Percentiles rank a stretch among this genome's conserved stretches.
Conservation (phyloP, 164 flowering plant species). For the Tetracentron sinense region DNA sequence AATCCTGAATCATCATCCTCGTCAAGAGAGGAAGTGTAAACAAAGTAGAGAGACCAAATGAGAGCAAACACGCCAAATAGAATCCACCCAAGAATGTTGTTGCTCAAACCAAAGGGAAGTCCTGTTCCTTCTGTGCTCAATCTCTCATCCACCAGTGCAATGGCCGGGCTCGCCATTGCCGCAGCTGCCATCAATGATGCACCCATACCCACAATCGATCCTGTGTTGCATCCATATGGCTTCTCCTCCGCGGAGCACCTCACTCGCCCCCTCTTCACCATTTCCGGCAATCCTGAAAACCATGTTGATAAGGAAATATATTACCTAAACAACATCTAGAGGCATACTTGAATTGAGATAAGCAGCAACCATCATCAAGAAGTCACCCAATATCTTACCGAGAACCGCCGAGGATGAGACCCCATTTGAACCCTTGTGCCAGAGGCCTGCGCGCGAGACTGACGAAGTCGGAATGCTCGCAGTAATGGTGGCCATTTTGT, state of each 20-base stretch:
- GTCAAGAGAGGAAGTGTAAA: slow-evolving; percentile 68
- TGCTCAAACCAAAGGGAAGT: slow-evolving; percentile 89
- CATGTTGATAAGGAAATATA: neutral
- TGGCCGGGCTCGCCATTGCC: slow-evolving; percentile 44
- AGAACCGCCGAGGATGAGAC: slow-evolving; percentile 10
- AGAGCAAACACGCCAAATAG: slow-evolving; percentile 84
- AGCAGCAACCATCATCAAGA: neutral
- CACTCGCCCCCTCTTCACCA: slow-evolving; percentile 41
- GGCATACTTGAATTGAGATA: no score
- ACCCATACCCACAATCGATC: slow-evolving; percentile 27
- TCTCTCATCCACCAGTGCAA: slow-evolving; percentile 89
- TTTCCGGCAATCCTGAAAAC: slow-evolving; percentile 42
- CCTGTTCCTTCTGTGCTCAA: slow-evolving; percentile 96
- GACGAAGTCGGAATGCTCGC: slow-evolving; percentile 18
- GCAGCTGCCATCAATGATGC: slow-evolving; percentile 44
- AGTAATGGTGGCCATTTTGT: slow-evolving; percentile 34
- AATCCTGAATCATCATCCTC: slow-evolving; percentile 98
- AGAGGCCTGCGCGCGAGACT: slow-evolving; percentile 7
- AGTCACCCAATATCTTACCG: slow-evolving; percentile 13
- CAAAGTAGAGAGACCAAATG: slow-evolving; percentile 71
- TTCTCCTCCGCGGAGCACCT: slow-evolving; percentile 41
- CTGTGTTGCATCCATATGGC: slow-evolving; percentile 6
- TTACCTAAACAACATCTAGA: neutral
- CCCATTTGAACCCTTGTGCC: slow-evolving; percentile 5
- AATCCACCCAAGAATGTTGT: slow-evolving; percentile 91